A percentile compares a stretch with the other conserved stretches of the same genome.
Conservation (phyloP, 768 basidiomycete species). For the Coprinopsis cinerea region DNA sequence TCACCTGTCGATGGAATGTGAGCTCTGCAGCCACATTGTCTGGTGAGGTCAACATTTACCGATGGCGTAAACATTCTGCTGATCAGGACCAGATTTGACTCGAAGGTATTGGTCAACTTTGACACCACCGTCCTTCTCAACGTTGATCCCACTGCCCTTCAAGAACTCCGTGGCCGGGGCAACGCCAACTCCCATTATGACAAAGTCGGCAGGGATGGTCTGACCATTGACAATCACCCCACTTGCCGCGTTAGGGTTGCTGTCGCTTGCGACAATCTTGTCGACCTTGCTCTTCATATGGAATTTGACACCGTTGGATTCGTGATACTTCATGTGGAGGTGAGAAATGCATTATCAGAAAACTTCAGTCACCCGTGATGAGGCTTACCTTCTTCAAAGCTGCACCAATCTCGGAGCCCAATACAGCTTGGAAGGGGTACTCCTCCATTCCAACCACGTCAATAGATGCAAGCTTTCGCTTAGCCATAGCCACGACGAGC, state of each 20-base stretch:
- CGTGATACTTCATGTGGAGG: conserved; percentile 53
- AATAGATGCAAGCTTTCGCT: conserved; percentile 73
- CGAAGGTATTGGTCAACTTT: conserved; percentile 70
- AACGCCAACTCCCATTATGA: conserved; percentile 86
- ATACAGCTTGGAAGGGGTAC: conserved; percentile 72
- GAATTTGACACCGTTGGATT: conserved; percentile 81
- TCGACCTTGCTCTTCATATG: conserved; percentile 67
- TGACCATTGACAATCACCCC: conserved; percentile 62
- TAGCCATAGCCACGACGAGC: conserved; percentile 68
- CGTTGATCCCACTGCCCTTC: conserved; percentile 57
- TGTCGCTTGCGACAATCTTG: conserved; percentile 54
- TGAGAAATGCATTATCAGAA: background rate
- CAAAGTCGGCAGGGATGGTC: conserved; percentile 64
- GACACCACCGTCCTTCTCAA: conserved; percentile 75
- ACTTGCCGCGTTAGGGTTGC: conserved; percentile 47
- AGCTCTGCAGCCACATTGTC: no score
- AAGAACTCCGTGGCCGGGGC: conserved; percentile 77
- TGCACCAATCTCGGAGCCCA: conserved; percentile 75
- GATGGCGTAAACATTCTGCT: conserved; percentile 60
- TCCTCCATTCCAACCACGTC: conserved; percentile 82
- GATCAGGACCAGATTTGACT: conserved; percentile 41
- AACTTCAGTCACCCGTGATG: background rate
- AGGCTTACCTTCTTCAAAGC: conserved; percentile 63
- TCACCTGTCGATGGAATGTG: conserved; percentile 41
- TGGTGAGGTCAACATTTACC: conserved; percentile 40